Percentiles rank a stretch among this genome's conserved stretches.
phyloP scores from a whole-genome alignment of 1,284 basidiomycete species.

The Marasmius tenuissimus region DNA sequence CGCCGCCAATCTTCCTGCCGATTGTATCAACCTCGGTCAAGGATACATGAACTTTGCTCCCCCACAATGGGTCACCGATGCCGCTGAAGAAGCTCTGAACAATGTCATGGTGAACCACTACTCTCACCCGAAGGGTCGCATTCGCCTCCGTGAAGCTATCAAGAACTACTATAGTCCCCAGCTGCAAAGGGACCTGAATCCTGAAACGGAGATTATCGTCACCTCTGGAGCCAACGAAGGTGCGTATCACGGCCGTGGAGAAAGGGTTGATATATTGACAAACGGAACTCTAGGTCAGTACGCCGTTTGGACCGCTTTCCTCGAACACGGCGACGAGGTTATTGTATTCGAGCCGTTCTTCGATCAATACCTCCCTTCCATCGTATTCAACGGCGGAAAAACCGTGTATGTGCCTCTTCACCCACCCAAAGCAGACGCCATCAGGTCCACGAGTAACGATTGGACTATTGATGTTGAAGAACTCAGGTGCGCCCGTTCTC shows the following conservation, averaged over 20 bases:
- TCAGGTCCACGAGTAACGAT: constrained; percentile 69
- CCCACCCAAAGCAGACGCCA: constrained; percentile 62
- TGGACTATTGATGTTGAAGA: constrained; percentile 90
- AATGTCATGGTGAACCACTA: constrained; percentile 81
- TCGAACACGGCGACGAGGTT: constrained; percentile 92
- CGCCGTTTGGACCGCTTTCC: constrained; percentile 85
- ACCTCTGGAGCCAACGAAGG: constrained; percentile 97
- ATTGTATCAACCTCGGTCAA: constrained; percentile 91
- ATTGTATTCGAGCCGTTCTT: constrained; percentile 99
- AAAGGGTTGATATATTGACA: background rate
- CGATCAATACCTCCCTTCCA: constrained; percentile 92
- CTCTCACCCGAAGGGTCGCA: constrained; percentile 86
- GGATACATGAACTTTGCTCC: constrained; percentile 94
- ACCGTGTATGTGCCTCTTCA: constrained; percentile 96
- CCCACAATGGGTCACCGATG: constrained; percentile 80
- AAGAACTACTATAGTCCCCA: constrained; percentile 75
- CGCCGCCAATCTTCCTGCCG: constrained; percentile 79
- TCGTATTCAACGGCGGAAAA: constrained; percentile 90
- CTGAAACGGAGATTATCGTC: constrained; percentile 88
- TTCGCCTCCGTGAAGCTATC: constrained; percentile 84
- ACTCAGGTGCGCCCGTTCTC: constrained; percentile 57
- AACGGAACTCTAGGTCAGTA: constrained; percentile 69
- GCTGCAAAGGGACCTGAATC: constrained; percentile 74
- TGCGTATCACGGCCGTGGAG: constrained; percentile 27
- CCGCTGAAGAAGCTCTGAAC: constrained; percentile 72